Conservation (phyloP, 495 filamentous ascomycete genomes). For the Neurospora hispaniola region DNA sequence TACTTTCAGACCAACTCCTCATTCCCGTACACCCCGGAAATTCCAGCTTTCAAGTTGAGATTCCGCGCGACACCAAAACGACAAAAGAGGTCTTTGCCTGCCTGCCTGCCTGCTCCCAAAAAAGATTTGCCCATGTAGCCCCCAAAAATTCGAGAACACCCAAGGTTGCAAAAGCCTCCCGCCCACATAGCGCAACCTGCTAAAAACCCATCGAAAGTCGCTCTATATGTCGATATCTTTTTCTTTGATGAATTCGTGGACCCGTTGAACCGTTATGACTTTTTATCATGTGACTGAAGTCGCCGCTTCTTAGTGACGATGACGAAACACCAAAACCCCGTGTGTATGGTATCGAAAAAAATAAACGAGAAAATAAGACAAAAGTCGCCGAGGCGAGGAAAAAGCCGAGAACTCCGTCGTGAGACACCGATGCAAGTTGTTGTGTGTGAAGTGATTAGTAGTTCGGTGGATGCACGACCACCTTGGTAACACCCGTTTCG, state of each 20-base stretch:
- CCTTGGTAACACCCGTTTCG: slow-evolving; percentile 23
- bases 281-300: slow-evolving; percentile 26
- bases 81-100: slow-evolving; percentile 16
- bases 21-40: slow-evolving; percentile 7
- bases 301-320: slow-evolving; percentile 25
- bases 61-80: slow-evolving; percentile 19
- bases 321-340: slow-evolving; percentile 14
- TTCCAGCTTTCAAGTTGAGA: slow-evolving; percentile 9
- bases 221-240: slow-evolving; percentile 28
- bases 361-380: slow-evolving; percentile 6
- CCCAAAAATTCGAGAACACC: slow-evolving; percentile 19
- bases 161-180: slow-evolving; percentile 9
- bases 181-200: background rate
- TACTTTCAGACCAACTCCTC: slow-evolving; percentile 21
- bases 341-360: slow-evolving; percentile 26
- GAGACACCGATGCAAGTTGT: slow-evolving; percentile 25
- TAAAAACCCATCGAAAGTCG: slow-evolving; percentile 10
- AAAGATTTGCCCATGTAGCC: slow-evolving; percentile 17
- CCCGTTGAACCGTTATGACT: slow-evolving; percentile 29
- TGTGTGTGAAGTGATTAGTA: slow-evolving; percentile 11
- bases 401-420: slow-evolving; percentile 24
- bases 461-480: slow-evolving; percentile 21
- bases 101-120: slow-evolving; percentile 16
- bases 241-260: slow-evolving; percentile 28
- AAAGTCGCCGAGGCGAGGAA: slow-evolving; percentile 4